A percentile compares a stretch with the other conserved stretches of the same genome.
These are phyloP conservation scores for Amanita pallidorosea DNA, from an alignment of 768 basidiomycete genomes.

Conservation along the genomic window DNA sequence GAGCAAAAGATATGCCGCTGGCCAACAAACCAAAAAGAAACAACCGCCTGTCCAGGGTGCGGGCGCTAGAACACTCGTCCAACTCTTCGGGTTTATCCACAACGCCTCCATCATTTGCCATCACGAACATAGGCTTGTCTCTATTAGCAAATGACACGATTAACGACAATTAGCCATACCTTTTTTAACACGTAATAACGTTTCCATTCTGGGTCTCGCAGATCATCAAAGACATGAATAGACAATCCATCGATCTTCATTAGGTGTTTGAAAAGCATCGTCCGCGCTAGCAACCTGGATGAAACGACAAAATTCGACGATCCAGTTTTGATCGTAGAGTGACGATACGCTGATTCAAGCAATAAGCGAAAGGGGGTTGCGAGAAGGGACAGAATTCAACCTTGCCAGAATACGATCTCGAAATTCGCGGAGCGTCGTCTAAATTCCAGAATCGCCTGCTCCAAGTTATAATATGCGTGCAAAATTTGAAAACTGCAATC, in stretches of 20 bases:
- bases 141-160: not conserved
- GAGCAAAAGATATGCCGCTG: constrained; percentile 38
- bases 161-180: constrained; percentile 16
- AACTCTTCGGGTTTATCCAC: constrained; percentile 2
- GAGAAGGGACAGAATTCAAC: constrained; percentile 17
- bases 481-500: constrained; percentile 51
- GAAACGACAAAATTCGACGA: constrained; percentile 22
- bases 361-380: not conserved
- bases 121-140: constrained; percentile 54
- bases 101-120: constrained; percentile 43
- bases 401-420: constrained; percentile 55
- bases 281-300: constrained; percentile 42
- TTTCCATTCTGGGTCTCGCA: constrained; percentile 39
- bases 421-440: constrained; percentile 40
- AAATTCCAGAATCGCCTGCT: constrained; percentile 40
- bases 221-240: constrained; percentile 34
- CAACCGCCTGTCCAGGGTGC: constrained; percentile 34
- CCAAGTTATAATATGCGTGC: constrained; percentile 47
- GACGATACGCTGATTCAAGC: constrained; percentile 28
- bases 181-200: constrained; percentile 29
- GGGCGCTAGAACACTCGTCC: constrained; percentile 8
- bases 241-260: constrained; percentile 23
- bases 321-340: constrained; percentile 30
- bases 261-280: constrained; percentile 40
- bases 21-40: constrained; percentile 40